Conservation (phyloP, 371 early-diverging fungal species). For the Actinomortierella wolfii region DNA sequence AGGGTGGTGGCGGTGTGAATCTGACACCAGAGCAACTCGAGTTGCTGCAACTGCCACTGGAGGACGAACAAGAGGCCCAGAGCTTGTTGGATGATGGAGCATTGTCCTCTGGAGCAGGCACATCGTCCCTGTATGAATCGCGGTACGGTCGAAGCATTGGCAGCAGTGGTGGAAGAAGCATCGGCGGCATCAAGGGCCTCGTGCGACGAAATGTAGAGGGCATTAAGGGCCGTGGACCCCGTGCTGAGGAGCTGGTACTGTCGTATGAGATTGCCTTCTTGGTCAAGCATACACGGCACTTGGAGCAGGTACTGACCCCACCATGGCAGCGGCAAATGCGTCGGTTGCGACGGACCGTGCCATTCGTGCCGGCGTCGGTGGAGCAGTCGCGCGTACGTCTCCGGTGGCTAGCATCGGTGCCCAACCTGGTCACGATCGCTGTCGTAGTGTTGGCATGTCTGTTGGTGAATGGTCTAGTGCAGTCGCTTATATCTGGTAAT, state of each 20-base stretch:
- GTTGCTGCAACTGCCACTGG: conserved; percentile 25
- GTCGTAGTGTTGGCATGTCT: conserved; percentile 20
- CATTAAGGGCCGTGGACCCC: conserved; percentile 15
- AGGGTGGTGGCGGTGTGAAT: conserved; percentile 10
- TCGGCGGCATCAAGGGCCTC: too few relatives aligned
- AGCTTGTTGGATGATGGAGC: conserved; percentile 15
- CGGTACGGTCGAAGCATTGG: too few relatives aligned
- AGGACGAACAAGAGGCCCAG: conserved; percentile 15
- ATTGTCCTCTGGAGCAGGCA: too few relatives aligned
- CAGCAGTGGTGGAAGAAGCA: too few relatives aligned
- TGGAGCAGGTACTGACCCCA: conserved; percentile 17
- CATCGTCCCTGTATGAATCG: too few relatives aligned
- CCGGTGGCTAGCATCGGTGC: conserved; percentile 37
- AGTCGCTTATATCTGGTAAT: too few relatives aligned
- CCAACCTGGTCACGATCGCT: conserved; percentile 21
- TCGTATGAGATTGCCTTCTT: conserved; percentile 34
- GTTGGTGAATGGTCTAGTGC: neutral
- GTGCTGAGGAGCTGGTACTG: conserved; percentile 19
- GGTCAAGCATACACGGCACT: conserved; percentile 19
- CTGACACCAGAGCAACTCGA: conserved; percentile 32
- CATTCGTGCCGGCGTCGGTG: conserved; percentile 12
- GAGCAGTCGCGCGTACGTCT: conserved; percentile 19
- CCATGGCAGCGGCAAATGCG: conserved; percentile 17
- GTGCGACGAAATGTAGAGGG: too few relatives aligned
- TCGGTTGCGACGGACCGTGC: conserved; percentile 5